phyloP scores from a whole-genome alignment of 306 rosid genomes.

The Castanea crenata region DNA sequence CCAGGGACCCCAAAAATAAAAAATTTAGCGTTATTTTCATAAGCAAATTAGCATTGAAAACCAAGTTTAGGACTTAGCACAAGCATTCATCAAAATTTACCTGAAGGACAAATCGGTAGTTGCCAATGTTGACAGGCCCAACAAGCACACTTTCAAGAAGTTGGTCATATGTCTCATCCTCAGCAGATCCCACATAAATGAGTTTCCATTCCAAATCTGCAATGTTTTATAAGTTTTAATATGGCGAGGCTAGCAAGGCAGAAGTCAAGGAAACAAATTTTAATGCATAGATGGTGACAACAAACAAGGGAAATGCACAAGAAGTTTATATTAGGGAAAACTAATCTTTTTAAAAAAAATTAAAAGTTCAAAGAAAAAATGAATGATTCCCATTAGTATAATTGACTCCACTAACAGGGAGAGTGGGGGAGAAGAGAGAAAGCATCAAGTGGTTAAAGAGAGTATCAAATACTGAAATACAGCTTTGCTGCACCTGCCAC shows the following conservation, averaged over 20 bases:
- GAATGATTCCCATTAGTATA: not conserved
- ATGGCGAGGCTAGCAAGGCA: too few species aligned
- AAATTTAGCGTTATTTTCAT: not conserved
- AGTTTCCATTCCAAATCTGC: slow-evolving; percentile 97
- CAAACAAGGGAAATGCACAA: not conserved
- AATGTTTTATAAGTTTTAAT: too few species aligned
- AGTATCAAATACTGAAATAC: not conserved
- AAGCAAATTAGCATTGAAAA: slow-evolving; percentile 8
- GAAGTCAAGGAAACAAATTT: not conserved
- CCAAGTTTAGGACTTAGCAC: not conserved
- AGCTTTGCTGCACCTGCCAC: not conserved
- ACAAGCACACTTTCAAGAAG: slow-evolving; percentile 87
- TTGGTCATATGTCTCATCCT: slow-evolving; percentile 94
- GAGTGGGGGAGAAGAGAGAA: not conserved
- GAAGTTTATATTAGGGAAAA: not conserved
- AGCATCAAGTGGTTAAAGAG: not conserved
- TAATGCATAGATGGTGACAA: not conserved
- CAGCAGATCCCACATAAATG: slow-evolving; percentile 91
- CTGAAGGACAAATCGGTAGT: slow-evolving; percentile 88
- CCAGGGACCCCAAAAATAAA: not conserved
- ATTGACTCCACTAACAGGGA: not conserved
- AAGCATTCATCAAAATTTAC: slow-evolving; percentile 26
- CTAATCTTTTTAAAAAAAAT: not conserved
- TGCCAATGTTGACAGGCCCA: slow-evolving; percentile 94
- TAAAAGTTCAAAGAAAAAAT: not conserved